These are phyloP conservation scores for Glycine soja DNA, from an alignment of 306 rosid species.

Conservation along the genomic window DNA sequence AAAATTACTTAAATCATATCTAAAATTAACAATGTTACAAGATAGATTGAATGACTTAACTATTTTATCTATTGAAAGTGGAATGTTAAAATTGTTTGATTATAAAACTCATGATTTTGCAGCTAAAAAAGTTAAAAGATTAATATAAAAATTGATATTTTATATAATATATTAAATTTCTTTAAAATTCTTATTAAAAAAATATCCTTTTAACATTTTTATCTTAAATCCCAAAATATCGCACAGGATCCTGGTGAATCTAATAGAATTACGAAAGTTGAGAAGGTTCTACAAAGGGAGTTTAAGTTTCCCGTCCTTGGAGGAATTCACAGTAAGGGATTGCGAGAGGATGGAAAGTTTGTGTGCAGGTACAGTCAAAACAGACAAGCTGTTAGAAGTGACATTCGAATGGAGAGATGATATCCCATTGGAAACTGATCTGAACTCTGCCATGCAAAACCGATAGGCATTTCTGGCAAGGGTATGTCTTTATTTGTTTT, in stretches of 20 bases:
- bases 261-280: neutral
- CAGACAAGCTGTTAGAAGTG: neutral
- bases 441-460: neutral
- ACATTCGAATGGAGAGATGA: neutral
- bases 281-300: slow-evolving; percentile 38
- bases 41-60: no score
- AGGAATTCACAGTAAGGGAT: neutral
- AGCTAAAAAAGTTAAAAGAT: no score
- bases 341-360: slow-evolving; percentile 9
- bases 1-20: no score
- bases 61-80: no score
- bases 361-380: neutral
- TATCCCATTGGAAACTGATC: neutral
- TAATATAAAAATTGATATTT: no score
- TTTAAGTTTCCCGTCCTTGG: slow-evolving; percentile 33
- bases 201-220: no score
- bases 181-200: no score
- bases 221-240: no score
- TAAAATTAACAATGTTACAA: no score
- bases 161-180: no score
- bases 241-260: slow-evolving; percentile 5
- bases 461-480: neutral
- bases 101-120: no score
- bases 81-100: no score
- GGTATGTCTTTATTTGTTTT: neutral